Percentiles rank a stretch among this genome's conserved stretches.
Evolutionary conservation across 2,329 filamentous ascomycete species (phyloP).

Genomic region (Cytospora mali): DNA sequence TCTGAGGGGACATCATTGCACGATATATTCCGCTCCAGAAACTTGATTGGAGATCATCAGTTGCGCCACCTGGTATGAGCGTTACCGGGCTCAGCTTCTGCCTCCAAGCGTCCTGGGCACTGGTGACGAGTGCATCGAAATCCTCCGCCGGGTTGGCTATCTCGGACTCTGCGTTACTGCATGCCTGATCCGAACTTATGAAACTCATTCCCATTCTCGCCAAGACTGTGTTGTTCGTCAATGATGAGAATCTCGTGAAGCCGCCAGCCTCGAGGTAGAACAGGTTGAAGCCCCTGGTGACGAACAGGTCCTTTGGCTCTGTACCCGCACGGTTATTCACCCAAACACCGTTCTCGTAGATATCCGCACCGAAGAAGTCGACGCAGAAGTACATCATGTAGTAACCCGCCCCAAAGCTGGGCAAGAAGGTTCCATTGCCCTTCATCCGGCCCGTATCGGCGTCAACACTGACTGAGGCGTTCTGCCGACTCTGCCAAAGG

Average conservation of each 20-base stretch:
- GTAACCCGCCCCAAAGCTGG: constrained; percentile 62
- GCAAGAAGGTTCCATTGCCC: constrained; percentile 60
- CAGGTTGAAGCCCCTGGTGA: constrained; percentile 46
- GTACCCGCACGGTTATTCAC: constrained; percentile 44
- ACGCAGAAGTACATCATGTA: constrained; percentile 63
- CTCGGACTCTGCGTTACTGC: constrained; percentile 62
- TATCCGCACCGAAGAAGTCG: constrained; percentile 53
- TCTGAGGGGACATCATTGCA: constrained; percentile 64
- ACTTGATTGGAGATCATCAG: constrained; percentile 53
- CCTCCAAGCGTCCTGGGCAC: constrained; percentile 58
- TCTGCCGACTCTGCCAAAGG: constrained; percentile 53
- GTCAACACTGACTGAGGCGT: constrained; percentile 54
- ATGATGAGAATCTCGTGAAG: constrained; percentile 56
- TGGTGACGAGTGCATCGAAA: constrained; percentile 54
- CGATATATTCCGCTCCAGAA: constrained; percentile 67
- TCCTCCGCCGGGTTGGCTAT: constrained; percentile 60
- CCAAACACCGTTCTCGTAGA: constrained; percentile 43
- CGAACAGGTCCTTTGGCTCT: constrained; percentile 41
- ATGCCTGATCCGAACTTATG: constrained; percentile 63
- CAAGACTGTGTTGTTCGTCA: constrained; percentile 50
- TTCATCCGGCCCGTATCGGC: constrained; percentile 53
- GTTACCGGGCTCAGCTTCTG: constrained; percentile 58
- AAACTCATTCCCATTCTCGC: constrained; percentile 67
- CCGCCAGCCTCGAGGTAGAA: constrained; percentile 52
- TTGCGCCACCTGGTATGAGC: constrained; percentile 51